A percentile compares a stretch with the other conserved stretches of the same genome.
phyloP scores from a whole-genome alignment of 139 green algal genomes.

The Coelastrella sp. region DNA sequence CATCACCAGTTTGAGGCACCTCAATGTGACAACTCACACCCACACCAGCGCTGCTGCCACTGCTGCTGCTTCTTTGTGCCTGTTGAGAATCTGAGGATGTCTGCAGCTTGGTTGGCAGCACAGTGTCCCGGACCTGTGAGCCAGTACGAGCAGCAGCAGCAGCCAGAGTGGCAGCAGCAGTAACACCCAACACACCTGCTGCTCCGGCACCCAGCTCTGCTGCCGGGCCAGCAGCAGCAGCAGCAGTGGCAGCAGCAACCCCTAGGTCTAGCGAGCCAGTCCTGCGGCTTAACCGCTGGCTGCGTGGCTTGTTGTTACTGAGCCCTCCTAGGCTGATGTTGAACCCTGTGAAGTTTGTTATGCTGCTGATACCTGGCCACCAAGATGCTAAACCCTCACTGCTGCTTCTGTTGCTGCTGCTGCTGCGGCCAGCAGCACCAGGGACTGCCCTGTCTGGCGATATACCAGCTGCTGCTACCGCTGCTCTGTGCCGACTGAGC shows the following conservation, averaged over 20 bases:
- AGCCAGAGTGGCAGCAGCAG: neutral
- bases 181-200: neutral
- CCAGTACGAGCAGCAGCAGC: neutral
- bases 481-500: neutral
- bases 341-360: neutral
- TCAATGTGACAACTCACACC: neutral
- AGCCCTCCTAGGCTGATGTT: slow-evolving; percentile 7
- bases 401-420: neutral
- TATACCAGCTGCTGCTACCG: slow-evolving; percentile 22
- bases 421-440: neutral
- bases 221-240: neutral
- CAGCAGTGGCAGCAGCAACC: neutral
- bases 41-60: neutral
- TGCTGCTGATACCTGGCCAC: slow-evolving; percentile 18
- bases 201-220: neutral
- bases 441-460: neutral
- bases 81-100: neutral
- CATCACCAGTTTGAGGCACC: neutral
- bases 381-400: neutral
- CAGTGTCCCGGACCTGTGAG: neutral
- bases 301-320: neutral
- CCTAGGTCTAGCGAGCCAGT: neutral
- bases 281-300: neutral
- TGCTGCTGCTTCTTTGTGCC: neutral
- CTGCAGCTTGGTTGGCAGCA: neutral